Evolutionary conservation across 129 eudicot genomes (phyloP).

Genomic region (Flaveria brownii): DNA sequence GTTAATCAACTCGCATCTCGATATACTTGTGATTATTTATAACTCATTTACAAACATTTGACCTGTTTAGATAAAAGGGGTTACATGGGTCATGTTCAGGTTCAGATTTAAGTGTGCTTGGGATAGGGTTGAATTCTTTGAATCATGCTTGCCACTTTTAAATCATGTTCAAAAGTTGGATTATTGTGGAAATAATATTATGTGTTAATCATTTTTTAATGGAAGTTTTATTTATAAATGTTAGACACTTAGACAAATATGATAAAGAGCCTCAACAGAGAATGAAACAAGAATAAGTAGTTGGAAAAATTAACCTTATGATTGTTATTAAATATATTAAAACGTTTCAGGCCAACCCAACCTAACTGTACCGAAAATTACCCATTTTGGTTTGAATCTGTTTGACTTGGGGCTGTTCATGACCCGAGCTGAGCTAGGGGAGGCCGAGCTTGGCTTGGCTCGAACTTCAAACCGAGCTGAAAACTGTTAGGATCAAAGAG

Average conservation of each 20-base stretch:
- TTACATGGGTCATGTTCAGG: background rate
- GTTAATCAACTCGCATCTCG: background rate
- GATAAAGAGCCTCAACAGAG: background rate
- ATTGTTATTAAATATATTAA: background rate
- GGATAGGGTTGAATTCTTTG: too few relatives aligned
- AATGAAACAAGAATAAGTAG: background rate
- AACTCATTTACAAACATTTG: background rate
- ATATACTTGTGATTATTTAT: background rate
- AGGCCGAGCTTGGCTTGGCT: too few relatives aligned
- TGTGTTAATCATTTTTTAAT: background rate
- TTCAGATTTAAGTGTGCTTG: too few relatives aligned
- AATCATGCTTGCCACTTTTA: background rate
- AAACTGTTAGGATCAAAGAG: too few relatives aligned
- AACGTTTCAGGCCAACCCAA: background rate
- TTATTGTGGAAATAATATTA: background rate
- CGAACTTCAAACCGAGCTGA: too few relatives aligned
- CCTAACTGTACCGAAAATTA: background rate
- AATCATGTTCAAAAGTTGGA: background rate
- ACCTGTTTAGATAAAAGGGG: background rate
- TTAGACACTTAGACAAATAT: background rate
- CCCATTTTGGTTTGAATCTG: background rate
- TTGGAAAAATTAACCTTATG: background rate
- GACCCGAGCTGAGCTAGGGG: too few relatives aligned
- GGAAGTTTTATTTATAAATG: background rate
- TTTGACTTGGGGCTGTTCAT: too few relatives aligned